phyloP scores from a whole-genome alignment of 2,329 filamentous ascomycete species.

The Cryoendolithus antarcticus region DNA sequence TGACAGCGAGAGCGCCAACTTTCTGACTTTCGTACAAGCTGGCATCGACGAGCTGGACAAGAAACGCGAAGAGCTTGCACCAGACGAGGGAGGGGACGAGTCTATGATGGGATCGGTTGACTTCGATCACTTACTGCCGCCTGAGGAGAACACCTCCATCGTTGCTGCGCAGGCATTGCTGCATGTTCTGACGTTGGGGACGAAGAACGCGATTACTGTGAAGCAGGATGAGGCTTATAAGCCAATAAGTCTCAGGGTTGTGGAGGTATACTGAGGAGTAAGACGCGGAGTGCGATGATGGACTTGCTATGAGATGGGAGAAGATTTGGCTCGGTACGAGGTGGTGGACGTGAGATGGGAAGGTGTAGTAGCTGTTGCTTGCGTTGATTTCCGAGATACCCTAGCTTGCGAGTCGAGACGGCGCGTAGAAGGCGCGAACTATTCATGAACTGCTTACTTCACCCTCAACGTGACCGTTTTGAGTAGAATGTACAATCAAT shows the following conservation, averaged over 20 bases:
- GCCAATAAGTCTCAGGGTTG: constrained; percentile 13
- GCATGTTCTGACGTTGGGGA: constrained; percentile 57
- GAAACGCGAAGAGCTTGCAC: constrained; percentile 10
- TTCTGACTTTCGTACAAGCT: constrained; percentile 45
- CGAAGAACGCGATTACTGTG: constrained; percentile 30
- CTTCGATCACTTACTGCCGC: constrained; percentile 58
- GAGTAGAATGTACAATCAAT: too few relatives aligned
- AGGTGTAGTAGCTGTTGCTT: too few relatives aligned
- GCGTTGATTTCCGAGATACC: too few relatives aligned
- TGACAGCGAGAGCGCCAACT: constrained; percentile 49
- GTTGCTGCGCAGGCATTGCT: constrained; percentile 66
- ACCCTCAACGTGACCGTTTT: too few relatives aligned
- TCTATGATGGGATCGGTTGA: constrained; percentile 33
- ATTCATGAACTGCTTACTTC: too few relatives aligned
- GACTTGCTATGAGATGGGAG: too few relatives aligned
- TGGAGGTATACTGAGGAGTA: background rate
- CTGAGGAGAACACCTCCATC: constrained; percentile 38
- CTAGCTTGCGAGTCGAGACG: too few relatives aligned
- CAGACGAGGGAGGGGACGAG: constrained; percentile 21
- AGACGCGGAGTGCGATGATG: too few relatives aligned
- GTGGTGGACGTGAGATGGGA: too few relatives aligned
- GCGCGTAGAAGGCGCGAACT: too few relatives aligned
- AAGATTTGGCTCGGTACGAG: too few relatives aligned
- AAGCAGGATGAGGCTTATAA: constrained; percentile 42
- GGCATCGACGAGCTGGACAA: constrained; percentile 27